Base-by-base conservation (phyloP, 192 early-diverging fungal genomes). In the Coemansia sp. region DNA sequence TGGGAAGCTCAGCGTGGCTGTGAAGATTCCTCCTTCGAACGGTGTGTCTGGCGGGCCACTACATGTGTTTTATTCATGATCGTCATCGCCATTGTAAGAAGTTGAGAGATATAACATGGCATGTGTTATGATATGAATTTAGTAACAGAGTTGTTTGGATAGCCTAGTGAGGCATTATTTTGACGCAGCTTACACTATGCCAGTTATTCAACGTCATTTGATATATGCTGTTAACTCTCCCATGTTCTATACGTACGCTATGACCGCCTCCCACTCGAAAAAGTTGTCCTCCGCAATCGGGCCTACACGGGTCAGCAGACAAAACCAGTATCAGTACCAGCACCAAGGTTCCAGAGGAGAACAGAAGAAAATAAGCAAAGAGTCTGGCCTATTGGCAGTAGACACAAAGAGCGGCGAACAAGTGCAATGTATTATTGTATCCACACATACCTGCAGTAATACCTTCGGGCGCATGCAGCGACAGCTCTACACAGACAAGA, bases 1-100 rank as follows among this genome's bases (percentile, higher is more conserved):
- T 1, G 95, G 97, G 64, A 98, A 97, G 19, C 74, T 90, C 26
- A 99, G 70, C 8, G 85, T 89, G 2, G 97, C 95, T 21, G 93
- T 87, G 66, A 99, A 98, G 32, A 98, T 86, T 12, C 97, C 97
- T 44, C 91, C 92, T 82, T 98, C 97, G 72, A 94, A 98, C 15
- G 94, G 93, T 13, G 97, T 99, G 50, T 89, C 95, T 54, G 90
- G 89, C 1, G 95, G 96, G 19, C 95, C 94, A 61, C 92, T 94
- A 76, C 63, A 64, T 39, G 32, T 4, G 1, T 26, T 45, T 68
- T 58, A 69, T 6, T 15, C 8, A 4, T 6, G 6, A 53, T 21
- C 21, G 1, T 21, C 21, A 21, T 21, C 16, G 5, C 50, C 8
- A 23, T 53, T 16, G 16, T n/a, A 53, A 59, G 53, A 9, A 15